Evolutionary conservation across 2,329 filamentous ascomycete species (phyloP).

Genomic region (Fusarium hainanense): DNA sequence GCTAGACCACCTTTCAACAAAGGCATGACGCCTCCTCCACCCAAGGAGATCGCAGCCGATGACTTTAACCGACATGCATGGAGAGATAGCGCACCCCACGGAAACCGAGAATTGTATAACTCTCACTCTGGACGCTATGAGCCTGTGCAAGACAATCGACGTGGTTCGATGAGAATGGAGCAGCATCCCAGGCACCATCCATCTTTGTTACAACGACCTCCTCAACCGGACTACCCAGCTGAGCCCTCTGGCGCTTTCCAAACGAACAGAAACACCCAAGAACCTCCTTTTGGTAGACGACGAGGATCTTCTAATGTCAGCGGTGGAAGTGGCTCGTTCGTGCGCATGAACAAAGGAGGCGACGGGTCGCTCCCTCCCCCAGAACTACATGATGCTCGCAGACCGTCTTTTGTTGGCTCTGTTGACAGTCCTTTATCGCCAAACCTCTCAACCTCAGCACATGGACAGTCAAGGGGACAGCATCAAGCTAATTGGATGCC

Average conservation of each 20-base stretch:
- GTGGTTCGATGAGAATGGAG: constrained; percentile 76
- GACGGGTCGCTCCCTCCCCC: constrained; percentile 57
- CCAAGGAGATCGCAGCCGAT: constrained; percentile 89
- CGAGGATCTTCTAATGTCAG: constrained; percentile 93
- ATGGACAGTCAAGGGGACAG: constrained; percentile 45
- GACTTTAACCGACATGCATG: constrained; percentile 89
- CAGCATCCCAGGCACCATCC: constrained; percentile 73
- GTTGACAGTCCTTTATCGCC: constrained; percentile 64
- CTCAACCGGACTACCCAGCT: constrained; percentile 72
- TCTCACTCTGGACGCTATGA: constrained; percentile 96
- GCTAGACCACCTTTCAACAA: constrained; percentile 66
- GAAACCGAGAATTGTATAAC: constrained; percentile 85
- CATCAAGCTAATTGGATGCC: constrained; percentile 44
- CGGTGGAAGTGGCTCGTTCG: constrained; percentile 79
- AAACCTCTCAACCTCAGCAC: constrained; percentile 42
- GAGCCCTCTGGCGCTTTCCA: constrained; percentile 92
- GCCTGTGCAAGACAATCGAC: constrained; percentile 79
- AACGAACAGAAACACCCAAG: constrained; percentile 75
- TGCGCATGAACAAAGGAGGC: constrained; percentile 61
- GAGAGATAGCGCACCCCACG: constrained; percentile 73
- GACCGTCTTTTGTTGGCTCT: constrained; percentile 62
- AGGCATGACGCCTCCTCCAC: constrained; percentile 59
- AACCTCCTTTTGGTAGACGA: constrained; percentile 76
- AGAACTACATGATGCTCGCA: constrained; percentile 58
- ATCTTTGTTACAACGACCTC: constrained; percentile 80